Percentiles rank a stretch among this genome's conserved stretches.
These are phyloP conservation scores for Cladosporium sp. DNA, from an alignment of 2,329 filamentous ascomycete genomes.

Conservation along the genomic window DNA sequence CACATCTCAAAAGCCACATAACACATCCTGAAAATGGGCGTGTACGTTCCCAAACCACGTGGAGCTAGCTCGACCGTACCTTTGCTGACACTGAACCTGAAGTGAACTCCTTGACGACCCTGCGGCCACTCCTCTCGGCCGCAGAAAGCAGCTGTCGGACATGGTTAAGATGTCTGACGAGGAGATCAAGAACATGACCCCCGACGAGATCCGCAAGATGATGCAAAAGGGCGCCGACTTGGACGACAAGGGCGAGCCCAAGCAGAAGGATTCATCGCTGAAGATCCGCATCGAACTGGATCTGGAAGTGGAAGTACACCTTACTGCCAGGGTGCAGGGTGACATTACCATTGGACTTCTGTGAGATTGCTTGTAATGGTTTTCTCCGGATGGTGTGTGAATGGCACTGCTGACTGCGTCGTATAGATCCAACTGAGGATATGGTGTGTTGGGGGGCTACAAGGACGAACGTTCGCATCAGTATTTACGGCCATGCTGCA, in stretches of 20 bases:
- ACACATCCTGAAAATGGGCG: conserved; percentile 1
- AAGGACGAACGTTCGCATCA: not conserved
- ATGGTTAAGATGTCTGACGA: conserved; percentile 23
- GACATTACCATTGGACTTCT: conserved; percentile 36
- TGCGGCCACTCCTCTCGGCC: conserved; percentile 20
- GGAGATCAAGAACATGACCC: conserved; percentile 23
- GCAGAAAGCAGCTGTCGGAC: conserved; percentile 23
- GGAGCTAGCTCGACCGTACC: not conserved
- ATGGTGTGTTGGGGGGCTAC: not conserved
- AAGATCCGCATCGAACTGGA: conserved; percentile 35
- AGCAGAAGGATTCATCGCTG: conserved; percentile 32
- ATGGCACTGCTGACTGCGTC: conserved; percentile 11
- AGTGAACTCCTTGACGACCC: conserved; percentile 21
- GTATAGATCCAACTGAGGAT: conserved; percentile 9
- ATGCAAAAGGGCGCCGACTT: conserved; percentile 18
- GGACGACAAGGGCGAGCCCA: conserved; percentile 20
- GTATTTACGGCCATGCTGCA: not conserved
- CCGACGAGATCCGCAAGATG: conserved; percentile 22
- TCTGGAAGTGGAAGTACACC: conserved; percentile 36
- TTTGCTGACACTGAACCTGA: not conserved
- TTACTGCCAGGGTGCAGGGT: conserved; percentile 35
- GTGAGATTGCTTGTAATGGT: conserved; percentile 23
- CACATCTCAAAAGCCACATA: not conserved
- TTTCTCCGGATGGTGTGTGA: conserved; percentile 10
- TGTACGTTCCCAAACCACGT: not conserved